phyloP scores from a whole-genome alignment of 2,329 filamentous ascomycete species.

The Aureobasidium pullulans region DNA sequence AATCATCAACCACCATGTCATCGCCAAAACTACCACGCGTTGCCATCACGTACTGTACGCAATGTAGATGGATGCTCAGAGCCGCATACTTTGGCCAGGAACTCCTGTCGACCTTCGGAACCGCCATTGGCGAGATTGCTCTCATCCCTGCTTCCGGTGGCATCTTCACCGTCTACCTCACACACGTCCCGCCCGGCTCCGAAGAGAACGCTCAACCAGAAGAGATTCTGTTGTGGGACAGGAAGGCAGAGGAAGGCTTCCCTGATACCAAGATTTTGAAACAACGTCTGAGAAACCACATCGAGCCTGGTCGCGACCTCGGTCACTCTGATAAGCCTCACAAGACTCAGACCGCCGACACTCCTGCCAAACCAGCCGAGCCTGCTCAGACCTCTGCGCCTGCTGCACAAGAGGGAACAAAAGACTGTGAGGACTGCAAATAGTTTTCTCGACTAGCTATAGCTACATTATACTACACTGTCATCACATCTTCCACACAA shows the following conservation, averaged over 20 bases:
- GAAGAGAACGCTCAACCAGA: conserved; percentile 18
- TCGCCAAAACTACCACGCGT: conserved; percentile 54
- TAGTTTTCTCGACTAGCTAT: background rate
- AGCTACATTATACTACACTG: background rate
- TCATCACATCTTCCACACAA: background rate
- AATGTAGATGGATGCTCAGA: conserved; percentile 49
- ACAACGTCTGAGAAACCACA: conserved; percentile 69
- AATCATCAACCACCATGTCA: background rate
- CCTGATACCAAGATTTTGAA: conserved; percentile 92
- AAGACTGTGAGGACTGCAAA: conserved; percentile 13
- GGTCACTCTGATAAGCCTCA: conserved; percentile 56
- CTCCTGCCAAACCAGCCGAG: background rate
- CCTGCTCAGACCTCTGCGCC: background rate
- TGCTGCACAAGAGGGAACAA: background rate
- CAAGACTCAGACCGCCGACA: background rate
- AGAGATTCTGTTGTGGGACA: conserved; percentile 71
- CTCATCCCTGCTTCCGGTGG: conserved; percentile 81
- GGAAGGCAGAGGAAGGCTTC: conserved; percentile 80
- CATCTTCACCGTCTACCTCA: conserved; percentile 67
- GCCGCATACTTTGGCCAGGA: conserved; percentile 77
- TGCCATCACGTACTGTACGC: conserved; percentile 86
- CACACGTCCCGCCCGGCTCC: conserved; percentile 22
- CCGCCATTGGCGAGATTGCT: conserved; percentile 75
- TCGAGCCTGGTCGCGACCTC: conserved; percentile 69
- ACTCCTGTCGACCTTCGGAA: conserved; percentile 85